Percentiles rank a stretch among this genome's conserved stretches.
Conservation (phyloP, 1,284 basidiomycete species). For the Trametes sp. region DNA sequence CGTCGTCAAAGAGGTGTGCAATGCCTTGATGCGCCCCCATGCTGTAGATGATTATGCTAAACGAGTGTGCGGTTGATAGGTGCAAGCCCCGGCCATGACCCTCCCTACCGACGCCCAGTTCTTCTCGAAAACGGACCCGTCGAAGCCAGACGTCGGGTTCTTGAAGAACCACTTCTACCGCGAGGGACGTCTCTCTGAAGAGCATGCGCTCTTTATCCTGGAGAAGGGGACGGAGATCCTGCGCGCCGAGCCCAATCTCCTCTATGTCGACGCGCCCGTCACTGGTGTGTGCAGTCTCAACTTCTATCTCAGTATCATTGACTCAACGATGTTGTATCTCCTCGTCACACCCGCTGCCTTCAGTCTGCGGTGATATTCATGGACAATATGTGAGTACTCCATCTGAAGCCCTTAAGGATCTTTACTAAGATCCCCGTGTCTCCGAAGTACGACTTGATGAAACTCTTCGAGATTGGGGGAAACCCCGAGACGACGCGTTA, state of each 20-base stretch:
- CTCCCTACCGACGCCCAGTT: slow-evolving; percentile 95
- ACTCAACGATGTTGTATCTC: neutral
- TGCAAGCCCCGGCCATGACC: slow-evolving; percentile 94
- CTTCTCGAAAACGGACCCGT: slow-evolving; percentile 83
- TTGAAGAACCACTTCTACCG: slow-evolving; percentile 99
- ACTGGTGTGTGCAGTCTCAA: slow-evolving; percentile 65
- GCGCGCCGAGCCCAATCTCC: slow-evolving; percentile 81
- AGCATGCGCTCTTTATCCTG: slow-evolving; percentile 90
- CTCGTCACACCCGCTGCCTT: neutral
- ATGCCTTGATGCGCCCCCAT: neutral
- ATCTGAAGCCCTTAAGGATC: slow-evolving; percentile 9
- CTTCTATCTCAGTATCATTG: neutral
- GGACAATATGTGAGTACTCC: slow-evolving; percentile 87
- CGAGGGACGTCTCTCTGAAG: slow-evolving; percentile 91
- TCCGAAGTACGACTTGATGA: slow-evolving; percentile 89
- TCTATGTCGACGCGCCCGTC: slow-evolving; percentile 93
- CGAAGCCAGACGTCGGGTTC: slow-evolving; percentile 95
- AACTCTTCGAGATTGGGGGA: slow-evolving; percentile 94
- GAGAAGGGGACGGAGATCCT: slow-evolving; percentile 82
- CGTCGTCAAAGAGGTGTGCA: slow-evolving; percentile 81
- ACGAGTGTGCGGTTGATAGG: slow-evolving; percentile 53
- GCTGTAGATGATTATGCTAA: neutral
- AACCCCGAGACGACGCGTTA: slow-evolving; percentile 94
- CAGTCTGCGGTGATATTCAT: slow-evolving; percentile 93
- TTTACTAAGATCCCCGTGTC: slow-evolving; percentile 31